Evolutionary conservation across 768 basidiomycete species (phyloP), one percentile per base, ranked within the genome.

Genomic region (Heimioporus sp.): DNA sequence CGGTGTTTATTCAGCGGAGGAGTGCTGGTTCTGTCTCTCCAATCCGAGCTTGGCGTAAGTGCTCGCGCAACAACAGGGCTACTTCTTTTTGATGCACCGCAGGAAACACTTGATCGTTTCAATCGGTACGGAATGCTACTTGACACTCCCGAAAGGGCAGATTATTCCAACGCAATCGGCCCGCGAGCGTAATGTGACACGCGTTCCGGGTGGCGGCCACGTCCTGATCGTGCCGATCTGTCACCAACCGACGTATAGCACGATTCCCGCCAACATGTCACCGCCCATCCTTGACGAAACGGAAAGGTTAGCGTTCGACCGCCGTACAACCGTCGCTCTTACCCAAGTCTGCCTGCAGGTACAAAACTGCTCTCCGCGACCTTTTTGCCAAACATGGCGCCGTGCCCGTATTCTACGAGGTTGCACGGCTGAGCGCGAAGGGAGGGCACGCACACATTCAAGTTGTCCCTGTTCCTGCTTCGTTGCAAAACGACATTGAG

Each of bases 21-120:
- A 94, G 67, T 98, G 96, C 70, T 98, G 96, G 96, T 98, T 99
- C 74, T 99, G 97, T 68, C 70, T 99, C 48, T 95, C 92, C 38
- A 98, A 98, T 65, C 95, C 96, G 1, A 86, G 83, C 59, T 76
- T 98, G 36, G 87, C 91, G 85, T 92, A 64, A 56, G 87, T 78
- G 20, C 3, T 45, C 46, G 31, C 6, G 40, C 41, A 32, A 28
- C 42, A n/a, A 17, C 7, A 2, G 30, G 16, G 35, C 5, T 28
- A 35, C 3, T 32, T 16, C 15, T 64, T 48, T 21, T 46, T 56
- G 32, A 57, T 43, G 4, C 40, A 44, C 30, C 15, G 17, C 56
- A 95, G 92, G 52, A 99, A 98, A 73, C 92, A 98, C 63, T 82
- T 98, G 56, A 95, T 99, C 56, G 90, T 94, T 31, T 85, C 91